phyloP scores from a whole-genome alignment of 345 rosid genomes.

The Rhizophora mangle region DNA sequence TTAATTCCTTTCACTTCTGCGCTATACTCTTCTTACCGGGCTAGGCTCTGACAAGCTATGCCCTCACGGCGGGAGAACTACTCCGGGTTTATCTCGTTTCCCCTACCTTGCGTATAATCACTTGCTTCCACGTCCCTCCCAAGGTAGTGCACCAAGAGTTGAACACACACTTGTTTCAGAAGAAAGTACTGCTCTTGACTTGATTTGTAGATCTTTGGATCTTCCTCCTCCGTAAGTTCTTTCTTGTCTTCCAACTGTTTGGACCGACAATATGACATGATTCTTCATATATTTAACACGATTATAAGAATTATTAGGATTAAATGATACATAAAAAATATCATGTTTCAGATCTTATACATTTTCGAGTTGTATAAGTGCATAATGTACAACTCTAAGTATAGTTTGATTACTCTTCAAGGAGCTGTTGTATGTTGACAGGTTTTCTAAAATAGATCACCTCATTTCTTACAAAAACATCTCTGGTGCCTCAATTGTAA shows the following conservation, averaged over 20 bases:
- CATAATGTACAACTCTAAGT: no score
- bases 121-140: constrained; percentile 67
- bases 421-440: constrained; percentile 28
- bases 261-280: constrained; percentile 1
- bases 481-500: no score
- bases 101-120: constrained; percentile 62
- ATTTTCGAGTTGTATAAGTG: constrained; percentile 70
- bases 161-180: constrained; percentile 81
- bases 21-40: no score
- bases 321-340: constrained; percentile 32
- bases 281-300: not conserved
- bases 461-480: no score
- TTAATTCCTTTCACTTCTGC: no score
- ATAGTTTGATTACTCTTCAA: no score
- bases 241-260: constrained; percentile 6
- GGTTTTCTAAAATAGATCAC: no score
- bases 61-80: no score
- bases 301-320: constrained; percentile 10
- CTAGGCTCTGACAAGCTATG: no score
- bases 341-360: constrained; percentile 81
- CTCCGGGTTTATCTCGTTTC: constrained; percentile 14
- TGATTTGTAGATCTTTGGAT: constrained; percentile 53
- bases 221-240: constrained; percentile 82
- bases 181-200: constrained; percentile 60
- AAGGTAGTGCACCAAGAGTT: constrained; percentile 56